Evolutionary conservation across 2,329 filamentous ascomycete species (phyloP).

Genomic region (Colletotrichum trifolii): DNA sequence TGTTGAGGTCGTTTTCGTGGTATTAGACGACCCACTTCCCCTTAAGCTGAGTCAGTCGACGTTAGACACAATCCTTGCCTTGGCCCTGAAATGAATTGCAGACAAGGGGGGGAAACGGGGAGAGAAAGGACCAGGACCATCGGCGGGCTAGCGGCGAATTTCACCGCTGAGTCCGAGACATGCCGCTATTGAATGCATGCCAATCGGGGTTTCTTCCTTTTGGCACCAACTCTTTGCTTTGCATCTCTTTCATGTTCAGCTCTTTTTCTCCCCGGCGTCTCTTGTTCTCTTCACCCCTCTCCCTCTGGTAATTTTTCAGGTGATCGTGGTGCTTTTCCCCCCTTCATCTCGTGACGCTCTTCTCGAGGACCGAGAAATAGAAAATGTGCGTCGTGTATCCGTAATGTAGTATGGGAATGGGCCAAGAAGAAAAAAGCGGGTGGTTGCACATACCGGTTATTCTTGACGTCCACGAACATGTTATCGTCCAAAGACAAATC

Average conservation of each 20-base stretch:
- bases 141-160: conserved; percentile 17
- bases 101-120: conserved; percentile 23
- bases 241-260: conserved; percentile 1
- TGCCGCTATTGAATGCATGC: conserved; percentile 35
- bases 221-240: background rate
- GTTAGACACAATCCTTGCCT: conserved; percentile 41
- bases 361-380: conserved; percentile 17
- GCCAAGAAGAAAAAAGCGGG: conserved; percentile 21
- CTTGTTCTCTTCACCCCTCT: background rate
- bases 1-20: conserved; percentile 68
- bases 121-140: conserved; percentile 20
- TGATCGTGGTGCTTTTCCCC: conserved; percentile 10
- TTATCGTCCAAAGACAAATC: conserved; percentile 61
- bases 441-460: conserved; percentile 62
- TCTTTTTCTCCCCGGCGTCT: background rate
- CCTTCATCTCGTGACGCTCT: too few relatives aligned
- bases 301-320: conserved; percentile 2
- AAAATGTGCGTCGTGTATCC: conserved; percentile 9
- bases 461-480: conserved; percentile 68
- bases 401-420: conserved; percentile 18
- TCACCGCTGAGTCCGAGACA: conserved; percentile 35
- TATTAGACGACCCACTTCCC: conserved; percentile 70
- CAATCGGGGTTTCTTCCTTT: conserved; percentile 13
- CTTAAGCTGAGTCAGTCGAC: conserved; percentile 56
- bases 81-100: conserved; percentile 39